Conservation (phyloP, 192 early-diverging fungal species). For the Allomyces arbusculus region DNA sequence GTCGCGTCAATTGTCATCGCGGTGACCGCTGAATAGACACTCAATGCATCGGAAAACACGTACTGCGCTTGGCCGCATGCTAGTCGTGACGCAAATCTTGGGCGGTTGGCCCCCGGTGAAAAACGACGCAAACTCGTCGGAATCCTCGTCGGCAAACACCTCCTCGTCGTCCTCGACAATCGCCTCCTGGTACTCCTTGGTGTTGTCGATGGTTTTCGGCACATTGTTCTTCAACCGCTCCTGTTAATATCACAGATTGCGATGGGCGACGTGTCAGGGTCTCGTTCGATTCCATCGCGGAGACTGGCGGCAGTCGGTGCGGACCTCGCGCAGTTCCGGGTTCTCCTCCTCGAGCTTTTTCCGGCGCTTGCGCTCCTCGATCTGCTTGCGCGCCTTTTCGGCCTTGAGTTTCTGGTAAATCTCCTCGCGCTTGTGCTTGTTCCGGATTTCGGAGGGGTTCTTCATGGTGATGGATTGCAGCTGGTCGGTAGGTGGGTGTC, state of each 20-base stretch:
- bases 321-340: conserved; percentile 60
- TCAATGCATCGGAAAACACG: neutral
- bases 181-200: conserved; percentile 81
- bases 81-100: conserved; percentile 87
- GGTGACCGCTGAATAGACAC: too few relatives aligned
- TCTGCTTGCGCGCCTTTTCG: conserved; percentile 57
- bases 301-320: neutral
- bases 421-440: conserved; percentile 70
- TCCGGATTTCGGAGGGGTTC: conserved; percentile 34
- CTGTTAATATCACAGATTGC: conserved; percentile 7
- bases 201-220: conserved; percentile 78
- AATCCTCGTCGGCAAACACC: conserved; percentile 59
- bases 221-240: conserved; percentile 75
- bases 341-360: conserved; percentile 63
- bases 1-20: too few relatives aligned
- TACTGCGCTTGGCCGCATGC: conserved; percentile 38
- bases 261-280: neutral
- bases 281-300: too few relatives aligned
- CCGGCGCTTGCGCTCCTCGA: conserved; percentile 40
- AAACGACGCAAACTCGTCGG: conserved; percentile 72
- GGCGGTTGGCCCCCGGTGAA: conserved; percentile 62
- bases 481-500: too few relatives aligned
- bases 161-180: conserved; percentile 53
- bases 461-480: neutral
- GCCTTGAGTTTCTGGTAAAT: conserved; percentile 48